Percentiles rank a stretch among this genome's conserved stretches.
These are phyloP conservation scores for Sextonia rubra DNA, from an alignment of 164 flowering plant genomes.

Conservation along the genomic window DNA sequence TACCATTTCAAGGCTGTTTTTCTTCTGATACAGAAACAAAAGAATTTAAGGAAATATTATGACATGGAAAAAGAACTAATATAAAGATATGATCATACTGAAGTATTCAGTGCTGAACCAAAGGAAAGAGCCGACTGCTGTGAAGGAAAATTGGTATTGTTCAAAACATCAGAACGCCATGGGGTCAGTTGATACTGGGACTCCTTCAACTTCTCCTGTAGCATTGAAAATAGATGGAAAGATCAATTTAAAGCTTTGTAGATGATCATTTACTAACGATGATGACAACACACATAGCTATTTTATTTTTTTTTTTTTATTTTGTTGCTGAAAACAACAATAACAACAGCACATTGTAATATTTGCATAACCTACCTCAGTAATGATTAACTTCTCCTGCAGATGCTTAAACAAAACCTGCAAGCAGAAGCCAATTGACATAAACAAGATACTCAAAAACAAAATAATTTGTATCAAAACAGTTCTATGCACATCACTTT, in stretches of 20 bases:
- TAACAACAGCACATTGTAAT: background rate
- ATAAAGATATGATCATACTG: slow-evolving; percentile 43
- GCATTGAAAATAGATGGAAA: background rate
- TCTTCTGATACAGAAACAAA: slow-evolving; percentile 39
- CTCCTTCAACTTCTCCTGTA: slow-evolving; percentile 83
- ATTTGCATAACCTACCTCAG: slow-evolving; percentile 57
- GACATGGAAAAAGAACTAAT: slow-evolving; percentile 3
- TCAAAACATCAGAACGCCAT: slow-evolving; percentile 59
- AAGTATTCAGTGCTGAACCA: slow-evolving; percentile 46
- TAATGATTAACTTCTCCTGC: slow-evolving; percentile 70
- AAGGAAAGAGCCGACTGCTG: slow-evolving; percentile 49
- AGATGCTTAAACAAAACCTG: slow-evolving; percentile 91
- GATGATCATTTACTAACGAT: background rate
- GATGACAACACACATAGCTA: too few species aligned
- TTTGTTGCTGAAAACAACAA: too few species aligned
- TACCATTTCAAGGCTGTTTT: slow-evolving; percentile 72
- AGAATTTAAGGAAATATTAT: slow-evolving; percentile 10
- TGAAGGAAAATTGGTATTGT: slow-evolving; percentile 33
- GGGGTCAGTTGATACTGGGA: slow-evolving; percentile 81
- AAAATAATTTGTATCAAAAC: background rate
- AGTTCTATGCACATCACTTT: background rate
- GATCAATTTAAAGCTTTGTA: background rate
- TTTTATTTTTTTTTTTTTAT: background rate
- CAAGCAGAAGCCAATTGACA: slow-evolving; percentile 8
- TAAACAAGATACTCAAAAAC: background rate